phyloP scores from a whole-genome alignment of 2,329 filamentous ascomycete species.

The Curvularia sp. region DNA sequence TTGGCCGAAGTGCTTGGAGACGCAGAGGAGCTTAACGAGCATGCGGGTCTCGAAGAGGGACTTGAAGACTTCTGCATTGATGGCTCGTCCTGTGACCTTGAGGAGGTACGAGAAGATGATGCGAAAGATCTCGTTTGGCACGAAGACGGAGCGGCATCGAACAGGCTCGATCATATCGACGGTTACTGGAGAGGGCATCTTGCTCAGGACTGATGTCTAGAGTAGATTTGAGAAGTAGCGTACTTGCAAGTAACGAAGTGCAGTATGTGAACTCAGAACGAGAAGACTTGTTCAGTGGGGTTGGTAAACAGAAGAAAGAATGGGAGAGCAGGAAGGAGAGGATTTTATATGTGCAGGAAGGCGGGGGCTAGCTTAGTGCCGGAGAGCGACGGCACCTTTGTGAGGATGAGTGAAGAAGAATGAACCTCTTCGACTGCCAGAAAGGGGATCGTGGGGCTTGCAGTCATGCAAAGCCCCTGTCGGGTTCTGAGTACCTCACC shows the following conservation, averaged over 20 bases:
- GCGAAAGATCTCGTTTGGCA: conserved; percentile 27
- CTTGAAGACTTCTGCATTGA: not conserved
- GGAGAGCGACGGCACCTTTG: not conserved
- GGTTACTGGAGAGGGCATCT: conserved; percentile 13
- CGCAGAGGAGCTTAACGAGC: not conserved
- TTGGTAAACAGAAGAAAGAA: not conserved
- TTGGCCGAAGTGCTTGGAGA: conserved; percentile 12
- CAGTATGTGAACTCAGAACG: not conserved
- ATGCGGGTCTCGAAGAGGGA: not conserved
- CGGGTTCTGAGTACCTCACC: conserved; percentile 1
- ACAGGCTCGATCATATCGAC: conserved; percentile 3
- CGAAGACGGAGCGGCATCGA: conserved; percentile 12
- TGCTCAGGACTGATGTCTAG: not conserved
- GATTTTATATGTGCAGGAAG: conserved; percentile 6
- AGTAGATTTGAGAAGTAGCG: not conserved
- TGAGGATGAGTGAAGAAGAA: conserved; percentile 3
- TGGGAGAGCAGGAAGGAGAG: not conserved
- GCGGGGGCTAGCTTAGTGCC: not conserved
- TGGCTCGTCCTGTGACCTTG: not conserved
- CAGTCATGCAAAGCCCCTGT: not conserved
- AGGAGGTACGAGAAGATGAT: conserved; percentile 23
- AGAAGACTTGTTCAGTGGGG: not conserved
- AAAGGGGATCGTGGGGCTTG: not conserved
- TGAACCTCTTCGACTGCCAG: not conserved
- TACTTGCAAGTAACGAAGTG: not conserved